Conservation (phyloP, 306 rosid species). For the Sindora glabra region DNA sequence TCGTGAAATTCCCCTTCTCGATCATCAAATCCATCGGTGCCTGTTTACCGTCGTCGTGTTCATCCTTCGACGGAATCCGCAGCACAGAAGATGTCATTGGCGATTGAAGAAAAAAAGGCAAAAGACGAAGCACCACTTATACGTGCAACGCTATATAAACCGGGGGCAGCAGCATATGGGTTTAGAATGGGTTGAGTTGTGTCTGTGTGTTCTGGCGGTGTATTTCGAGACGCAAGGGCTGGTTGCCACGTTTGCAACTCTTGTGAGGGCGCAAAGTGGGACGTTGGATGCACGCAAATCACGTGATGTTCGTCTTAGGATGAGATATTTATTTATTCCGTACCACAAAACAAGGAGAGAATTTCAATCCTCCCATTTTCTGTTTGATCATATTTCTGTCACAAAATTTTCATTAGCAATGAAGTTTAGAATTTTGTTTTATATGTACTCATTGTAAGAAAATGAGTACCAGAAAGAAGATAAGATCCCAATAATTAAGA, state of each 20-base stretch:
- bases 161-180: not conserved
- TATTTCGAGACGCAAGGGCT: not conserved
- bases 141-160: not conserved
- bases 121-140: not conserved
- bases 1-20: conserved; percentile 21
- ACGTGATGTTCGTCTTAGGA: not conserved
- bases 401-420: too few relatives aligned
- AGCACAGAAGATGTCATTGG: conserved; percentile 38
- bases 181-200: not conserved
- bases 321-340: not conserved
- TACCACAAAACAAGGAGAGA: too few relatives aligned
- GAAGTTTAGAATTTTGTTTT: too few relatives aligned
- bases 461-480: too few relatives aligned
- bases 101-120: not conserved
- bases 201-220: conserved; percentile 14
- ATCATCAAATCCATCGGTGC: conserved; percentile 30
- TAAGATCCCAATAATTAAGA: too few relatives aligned
- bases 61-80: conserved; percentile 23
- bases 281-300: not conserved
- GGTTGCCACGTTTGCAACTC: conserved; percentile 10
- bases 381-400: too few relatives aligned
- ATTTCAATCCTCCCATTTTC: too few relatives aligned
- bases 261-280: not conserved
- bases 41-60: conserved; percentile 26
- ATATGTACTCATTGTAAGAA: too few relatives aligned